Conservation (phyloP, 108 stramenopile species). For the Nitzschia sp. region DNA sequence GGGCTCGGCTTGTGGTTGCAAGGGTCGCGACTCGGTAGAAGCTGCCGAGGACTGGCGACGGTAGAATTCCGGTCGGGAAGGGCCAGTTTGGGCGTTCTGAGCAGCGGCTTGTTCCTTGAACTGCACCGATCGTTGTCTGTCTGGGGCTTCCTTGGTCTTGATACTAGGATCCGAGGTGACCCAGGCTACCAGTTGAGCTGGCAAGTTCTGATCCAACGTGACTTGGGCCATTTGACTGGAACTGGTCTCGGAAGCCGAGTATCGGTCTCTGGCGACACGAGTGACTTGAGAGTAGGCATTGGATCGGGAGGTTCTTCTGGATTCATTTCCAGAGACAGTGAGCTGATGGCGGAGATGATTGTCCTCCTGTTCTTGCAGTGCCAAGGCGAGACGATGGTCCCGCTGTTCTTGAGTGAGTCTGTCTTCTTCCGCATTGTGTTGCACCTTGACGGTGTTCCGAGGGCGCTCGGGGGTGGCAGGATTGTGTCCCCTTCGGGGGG, state of each 20-base stretch:
- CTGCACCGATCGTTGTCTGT: conserved; percentile 13
- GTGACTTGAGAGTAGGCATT: conserved; percentile 16
- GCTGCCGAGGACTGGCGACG: conserved; percentile 15
- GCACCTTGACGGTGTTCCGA: neutral
- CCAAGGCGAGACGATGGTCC: conserved; percentile 28
- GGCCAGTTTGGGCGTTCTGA: neutral
- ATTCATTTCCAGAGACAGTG: neutral
- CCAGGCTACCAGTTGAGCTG: conserved; percentile 13
- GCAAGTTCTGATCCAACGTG: conserved; percentile 7
- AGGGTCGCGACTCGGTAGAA: conserved; percentile 9
- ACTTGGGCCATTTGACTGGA: conserved; percentile 2
- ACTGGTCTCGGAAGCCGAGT: conserved; percentile 4
- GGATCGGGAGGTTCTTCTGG: conserved; percentile 22
- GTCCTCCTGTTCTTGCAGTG: conserved; percentile 26
- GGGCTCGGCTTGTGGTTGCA: conserved; percentile 17
- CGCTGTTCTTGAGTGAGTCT: conserved; percentile 19
- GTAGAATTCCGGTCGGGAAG: neutral
- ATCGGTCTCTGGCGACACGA: neutral
- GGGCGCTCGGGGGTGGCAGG: neutral
- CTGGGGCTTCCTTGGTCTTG: conserved; percentile 1
- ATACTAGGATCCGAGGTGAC: neutral
- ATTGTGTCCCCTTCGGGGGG: conserved; percentile 37
- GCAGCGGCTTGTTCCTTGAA: conserved; percentile 29
- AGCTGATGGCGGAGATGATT: conserved; percentile 3
- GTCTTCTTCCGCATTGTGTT: neutral